Percentiles rank a stretch among this genome's conserved stretches.
Conservation (phyloP, 208 protist species). For the Willaertia magna region DNA sequence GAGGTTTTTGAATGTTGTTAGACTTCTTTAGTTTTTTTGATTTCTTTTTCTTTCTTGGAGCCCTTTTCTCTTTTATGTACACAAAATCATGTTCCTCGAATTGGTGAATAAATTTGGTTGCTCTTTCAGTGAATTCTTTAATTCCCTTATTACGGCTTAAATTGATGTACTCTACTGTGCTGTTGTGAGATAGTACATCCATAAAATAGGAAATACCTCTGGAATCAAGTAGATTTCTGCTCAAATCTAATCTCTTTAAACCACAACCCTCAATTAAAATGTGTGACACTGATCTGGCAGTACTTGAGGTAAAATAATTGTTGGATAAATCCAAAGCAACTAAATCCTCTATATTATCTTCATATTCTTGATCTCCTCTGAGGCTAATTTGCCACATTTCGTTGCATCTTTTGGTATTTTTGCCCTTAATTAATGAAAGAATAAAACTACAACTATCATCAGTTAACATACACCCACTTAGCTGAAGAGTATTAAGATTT, state of each 20-base stretch:
- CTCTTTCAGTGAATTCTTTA: neutral
- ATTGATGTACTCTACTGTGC: neutral
- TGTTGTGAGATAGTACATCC: neutral
- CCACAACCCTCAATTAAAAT: neutral
- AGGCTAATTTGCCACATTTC: neutral
- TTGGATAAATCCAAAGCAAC: neutral
- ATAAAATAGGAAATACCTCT: neutral
- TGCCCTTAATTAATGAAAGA: neutral
- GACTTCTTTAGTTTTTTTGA: no score
- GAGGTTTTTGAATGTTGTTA: no score
- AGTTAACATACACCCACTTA: neutral
- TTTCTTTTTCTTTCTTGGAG: neutral
- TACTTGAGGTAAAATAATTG: neutral
- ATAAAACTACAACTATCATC: neutral
- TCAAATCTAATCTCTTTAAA: neutral
- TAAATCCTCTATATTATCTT: neutral
- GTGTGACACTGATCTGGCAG: neutral
- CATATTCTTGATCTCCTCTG: neutral
- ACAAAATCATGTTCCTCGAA: neutral
- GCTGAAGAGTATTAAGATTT: neutral
- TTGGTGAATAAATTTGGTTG: neutral
- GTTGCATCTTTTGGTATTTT: neutral
- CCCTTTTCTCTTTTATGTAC: neutral
- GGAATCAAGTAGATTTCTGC: neutral
- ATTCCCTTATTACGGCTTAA: neutral